phyloP scores from a whole-genome alignment of 768 basidiomycete genomes.

The Mycena indigotica region DNA sequence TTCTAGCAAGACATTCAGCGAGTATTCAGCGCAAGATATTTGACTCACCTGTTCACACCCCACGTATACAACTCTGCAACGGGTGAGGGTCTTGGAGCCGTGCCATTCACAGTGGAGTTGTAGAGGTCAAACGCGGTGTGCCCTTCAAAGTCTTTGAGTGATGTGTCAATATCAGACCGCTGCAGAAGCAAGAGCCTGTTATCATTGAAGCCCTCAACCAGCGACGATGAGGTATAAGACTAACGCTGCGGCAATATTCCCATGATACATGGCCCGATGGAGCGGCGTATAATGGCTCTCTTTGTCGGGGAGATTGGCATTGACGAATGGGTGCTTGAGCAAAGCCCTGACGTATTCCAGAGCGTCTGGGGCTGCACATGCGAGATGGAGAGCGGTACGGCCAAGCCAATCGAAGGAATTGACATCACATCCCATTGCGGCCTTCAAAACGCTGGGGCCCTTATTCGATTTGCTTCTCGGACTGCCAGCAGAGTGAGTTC shows the following conservation, averaged over 20 bases:
- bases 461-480: conserved; percentile 55
- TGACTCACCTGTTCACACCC: conserved; percentile 75
- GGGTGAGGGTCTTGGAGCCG: conserved; percentile 50
- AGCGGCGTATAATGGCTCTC: conserved; percentile 93
- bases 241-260: conserved; percentile 72
- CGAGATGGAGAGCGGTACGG: conserved; percentile 80
- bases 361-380: conserved; percentile 66
- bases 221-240: conserved; percentile 29
- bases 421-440: conserved; percentile 46
- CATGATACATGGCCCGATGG: conserved; percentile 82
- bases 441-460: conserved; percentile 43
- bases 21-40: conserved; percentile 10
- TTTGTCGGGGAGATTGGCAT: conserved; percentile 76
- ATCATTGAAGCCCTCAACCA: conserved; percentile 25
- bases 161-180: conserved; percentile 68
- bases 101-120: conserved; percentile 83
- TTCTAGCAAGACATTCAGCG: conserved; percentile 47
- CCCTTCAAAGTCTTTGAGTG: conserved; percentile 82
- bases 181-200: conserved; percentile 73
- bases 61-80: conserved; percentile 78
- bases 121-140: conserved; percentile 92
- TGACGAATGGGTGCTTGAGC: conserved; percentile 72
- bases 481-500: conserved; percentile 28
- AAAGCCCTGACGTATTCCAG: conserved; percentile 79
- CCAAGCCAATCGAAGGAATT: conserved; percentile 76